phyloP scores from a whole-genome alignment of 768 basidiomycete species.

The Trametes elegans region DNA sequence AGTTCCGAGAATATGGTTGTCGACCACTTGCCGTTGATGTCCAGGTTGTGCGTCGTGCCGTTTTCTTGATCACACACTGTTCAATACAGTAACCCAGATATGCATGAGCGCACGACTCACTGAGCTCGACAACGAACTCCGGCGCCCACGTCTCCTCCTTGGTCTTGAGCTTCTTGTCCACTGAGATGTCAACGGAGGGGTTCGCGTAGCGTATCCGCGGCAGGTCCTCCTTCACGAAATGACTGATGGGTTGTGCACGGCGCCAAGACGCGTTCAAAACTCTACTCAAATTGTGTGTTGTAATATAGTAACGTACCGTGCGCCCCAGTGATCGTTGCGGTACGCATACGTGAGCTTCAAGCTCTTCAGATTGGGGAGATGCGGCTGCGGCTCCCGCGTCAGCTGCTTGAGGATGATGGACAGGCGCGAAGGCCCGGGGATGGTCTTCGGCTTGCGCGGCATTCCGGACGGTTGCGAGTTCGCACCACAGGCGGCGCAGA shows the following conservation, averaged over 20 bases:
- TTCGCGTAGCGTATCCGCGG: constrained; percentile 79
- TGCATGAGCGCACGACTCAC: constrained; percentile 41
- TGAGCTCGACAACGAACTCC: constrained; percentile 57
- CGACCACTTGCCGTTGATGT: constrained; percentile 69
- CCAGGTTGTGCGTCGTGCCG: constrained; percentile 46
- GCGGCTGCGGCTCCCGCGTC: constrained; percentile 49
- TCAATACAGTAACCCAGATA: not conserved
- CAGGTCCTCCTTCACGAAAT: constrained; percentile 78
- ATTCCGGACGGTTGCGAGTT: constrained; percentile 11
- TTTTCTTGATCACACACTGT: constrained; percentile 36
- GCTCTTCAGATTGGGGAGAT: constrained; percentile 46
- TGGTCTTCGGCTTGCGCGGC: constrained; percentile 31
- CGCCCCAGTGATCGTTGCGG: constrained; percentile 72
- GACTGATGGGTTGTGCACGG: constrained; percentile 46
- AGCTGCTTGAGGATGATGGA: constrained; percentile 52
- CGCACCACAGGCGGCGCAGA: not conserved
- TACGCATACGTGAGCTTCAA: constrained; percentile 57
- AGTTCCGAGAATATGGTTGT: constrained; percentile 65
- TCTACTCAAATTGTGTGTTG: too few relatives aligned
- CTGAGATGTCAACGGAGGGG: constrained; percentile 58
- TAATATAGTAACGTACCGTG: constrained; percentile 64
- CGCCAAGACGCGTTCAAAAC: too few relatives aligned
- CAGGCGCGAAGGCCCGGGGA: constrained; percentile 52
- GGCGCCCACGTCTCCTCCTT: constrained; percentile 57
- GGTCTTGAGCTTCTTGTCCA: constrained; percentile 54